Conservation (phyloP, 2,329 filamentous ascomycete genomes). For the Fusarium nanum region DNA sequence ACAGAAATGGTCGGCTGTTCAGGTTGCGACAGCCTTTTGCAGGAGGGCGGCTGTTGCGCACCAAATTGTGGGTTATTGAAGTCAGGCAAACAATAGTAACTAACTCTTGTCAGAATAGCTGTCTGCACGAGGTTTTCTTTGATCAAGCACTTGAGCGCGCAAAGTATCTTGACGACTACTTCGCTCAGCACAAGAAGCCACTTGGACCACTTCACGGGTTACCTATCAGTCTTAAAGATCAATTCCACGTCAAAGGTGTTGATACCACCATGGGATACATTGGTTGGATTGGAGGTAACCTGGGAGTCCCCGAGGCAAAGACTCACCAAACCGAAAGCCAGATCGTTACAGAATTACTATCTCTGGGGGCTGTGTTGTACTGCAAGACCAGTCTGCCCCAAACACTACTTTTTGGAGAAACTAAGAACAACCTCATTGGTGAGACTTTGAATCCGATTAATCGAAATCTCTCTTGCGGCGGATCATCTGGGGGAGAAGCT, state of each 20-base stretch:
- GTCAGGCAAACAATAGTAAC: conserved; percentile 57
- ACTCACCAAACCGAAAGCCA: conserved; percentile 34
- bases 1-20: conserved; percentile 41
- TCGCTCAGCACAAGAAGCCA: background rate
- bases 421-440: conserved; percentile 52
- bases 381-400: conserved; percentile 45
- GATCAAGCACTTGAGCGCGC: conserved; percentile 33
- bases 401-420: conserved; percentile 45
- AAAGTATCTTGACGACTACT: conserved; percentile 25
- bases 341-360: conserved; percentile 31
- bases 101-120: conserved; percentile 12
- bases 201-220: conserved; percentile 41
- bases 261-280: conserved; percentile 58
- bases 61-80: conserved; percentile 57
- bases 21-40: conserved; percentile 64
- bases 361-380: conserved; percentile 41
- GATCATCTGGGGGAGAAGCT: conserved; percentile 53
- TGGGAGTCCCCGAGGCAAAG: background rate
- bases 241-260: conserved; percentile 68
- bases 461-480: conserved; percentile 49
- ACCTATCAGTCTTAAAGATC: conserved; percentile 61
- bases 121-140: conserved; percentile 38
- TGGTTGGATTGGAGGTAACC: conserved; percentile 43
- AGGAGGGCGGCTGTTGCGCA: conserved; percentile 63
- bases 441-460: conserved; percentile 51